These are phyloP conservation scores for Conringia planisiliqua DNA, from an alignment of 345 rosid species.

Conservation along the genomic window DNA sequence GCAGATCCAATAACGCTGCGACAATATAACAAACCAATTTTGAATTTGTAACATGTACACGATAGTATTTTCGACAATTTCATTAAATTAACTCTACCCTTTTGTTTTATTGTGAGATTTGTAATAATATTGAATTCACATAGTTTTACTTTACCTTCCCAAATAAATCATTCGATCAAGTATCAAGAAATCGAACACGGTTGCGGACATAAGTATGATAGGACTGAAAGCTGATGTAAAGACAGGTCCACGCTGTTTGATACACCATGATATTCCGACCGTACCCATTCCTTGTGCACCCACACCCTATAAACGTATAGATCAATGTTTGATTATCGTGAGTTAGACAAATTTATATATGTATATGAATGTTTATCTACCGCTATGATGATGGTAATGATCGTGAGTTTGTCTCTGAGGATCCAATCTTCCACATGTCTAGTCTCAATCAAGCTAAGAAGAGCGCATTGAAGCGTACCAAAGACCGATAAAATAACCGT, in stretches of 20 bases:
- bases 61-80: background rate
- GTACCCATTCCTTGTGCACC: constrained; percentile 43
- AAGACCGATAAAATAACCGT: constrained; percentile 54
- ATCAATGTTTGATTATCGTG: too few species aligned
- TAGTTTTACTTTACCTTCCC: constrained; percentile 25
- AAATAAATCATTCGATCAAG: constrained; percentile 26
- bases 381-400: constrained; percentile 38
- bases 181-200: constrained; percentile 29
- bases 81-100: background rate
- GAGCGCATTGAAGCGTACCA: constrained; percentile 52
- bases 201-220: constrained; percentile 30
- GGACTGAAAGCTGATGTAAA: constrained; percentile 44
- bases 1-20: constrained; percentile 32
- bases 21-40: background rate
- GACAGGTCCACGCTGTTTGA: constrained; percentile 45
- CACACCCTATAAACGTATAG: constrained; percentile 18
- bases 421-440: constrained; percentile 43
- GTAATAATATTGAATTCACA: background rate
- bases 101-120: background rate
- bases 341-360: too few species aligned
- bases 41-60: background rate
- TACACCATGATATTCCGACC: constrained; percentile 46
- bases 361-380: too few species aligned
- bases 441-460: constrained; percentile 36
- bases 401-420: constrained; percentile 42